Evolutionary conservation across 1,284 basidiomycete species (phyloP).

Genomic region (Cerrena zonata): DNA sequence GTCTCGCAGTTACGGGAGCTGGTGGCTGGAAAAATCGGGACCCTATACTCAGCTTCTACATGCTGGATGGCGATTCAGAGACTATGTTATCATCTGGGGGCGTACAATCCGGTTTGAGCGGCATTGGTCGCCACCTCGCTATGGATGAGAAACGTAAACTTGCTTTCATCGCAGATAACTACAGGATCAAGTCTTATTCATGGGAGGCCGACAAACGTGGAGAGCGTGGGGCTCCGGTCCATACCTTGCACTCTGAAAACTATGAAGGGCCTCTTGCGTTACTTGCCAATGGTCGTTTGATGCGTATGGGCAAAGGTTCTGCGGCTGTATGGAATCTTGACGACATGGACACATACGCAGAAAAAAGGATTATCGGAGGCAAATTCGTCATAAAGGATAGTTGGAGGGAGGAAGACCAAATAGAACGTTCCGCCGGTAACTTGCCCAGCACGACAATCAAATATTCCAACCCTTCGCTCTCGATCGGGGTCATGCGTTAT

Average conservation of each 20-base stretch:
- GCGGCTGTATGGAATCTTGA: constrained; percentile 33
- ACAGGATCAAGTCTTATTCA: constrained; percentile 24
- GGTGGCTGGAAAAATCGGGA: constrained; percentile 35
- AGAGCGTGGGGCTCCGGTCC: constrained; percentile 11
- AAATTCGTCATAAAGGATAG: constrained; percentile 18
- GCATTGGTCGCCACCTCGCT: constrained; percentile 15
- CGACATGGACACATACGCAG: constrained; percentile 28
- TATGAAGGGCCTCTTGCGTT: constrained; percentile 27
- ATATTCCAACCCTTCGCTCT: constrained; percentile 19
- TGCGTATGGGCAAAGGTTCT: constrained; percentile 28
- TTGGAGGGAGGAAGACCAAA: constrained; percentile 26
- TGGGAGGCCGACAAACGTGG: constrained; percentile 10
- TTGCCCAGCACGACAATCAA: constrained; percentile 18
- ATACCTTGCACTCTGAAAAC: constrained; percentile 27
- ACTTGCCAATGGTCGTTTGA: constrained; percentile 22
- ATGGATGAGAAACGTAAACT: constrained; percentile 22
- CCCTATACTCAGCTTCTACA: constrained; percentile 27
- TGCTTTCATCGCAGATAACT: constrained; percentile 20
- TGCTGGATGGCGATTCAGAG: constrained; percentile 16
- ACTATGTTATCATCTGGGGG: constrained; percentile 2
- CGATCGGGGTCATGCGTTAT: constrained; percentile 25
- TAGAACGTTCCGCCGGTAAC: constrained; percentile 32
- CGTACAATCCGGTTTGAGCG: constrained; percentile 15
- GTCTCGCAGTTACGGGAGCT: constrained; percentile 23
- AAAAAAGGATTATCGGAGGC: constrained; percentile 22